Conservation (phyloP, 106 monocot species). For the Cymbidium sinense region DNA sequence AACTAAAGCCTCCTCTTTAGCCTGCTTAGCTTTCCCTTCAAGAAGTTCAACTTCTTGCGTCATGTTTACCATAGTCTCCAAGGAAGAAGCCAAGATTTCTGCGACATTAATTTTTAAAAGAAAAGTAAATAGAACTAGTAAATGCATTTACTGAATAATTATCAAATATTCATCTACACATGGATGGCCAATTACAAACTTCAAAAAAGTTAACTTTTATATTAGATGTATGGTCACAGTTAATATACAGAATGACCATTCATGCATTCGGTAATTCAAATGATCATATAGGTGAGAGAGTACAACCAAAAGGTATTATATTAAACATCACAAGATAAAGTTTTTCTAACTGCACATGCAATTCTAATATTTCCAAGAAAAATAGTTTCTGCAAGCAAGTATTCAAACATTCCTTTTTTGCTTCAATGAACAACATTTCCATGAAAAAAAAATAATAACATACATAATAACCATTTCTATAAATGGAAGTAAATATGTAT, state of each 20-base stretch:
- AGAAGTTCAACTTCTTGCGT: slow-evolving; percentile 37
- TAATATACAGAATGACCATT: neutral
- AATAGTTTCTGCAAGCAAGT: no score
- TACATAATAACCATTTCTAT: no score
- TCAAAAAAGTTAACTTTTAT: neutral
- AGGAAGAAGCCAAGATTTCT: slow-evolving; percentile 41
- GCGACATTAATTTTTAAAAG: neutral
- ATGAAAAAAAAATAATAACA: no score
- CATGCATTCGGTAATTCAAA: neutral
- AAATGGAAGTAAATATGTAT: no score
- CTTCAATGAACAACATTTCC: no score
- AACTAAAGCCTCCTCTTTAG: slow-evolving; percentile 42
- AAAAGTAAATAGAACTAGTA: neutral
- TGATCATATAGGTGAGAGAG: neutral
- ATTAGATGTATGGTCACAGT: neutral
- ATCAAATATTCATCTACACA: neutral
- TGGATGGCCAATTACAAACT: neutral
- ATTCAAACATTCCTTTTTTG: no score
- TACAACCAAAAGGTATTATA: neutral
- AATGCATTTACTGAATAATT: neutral
- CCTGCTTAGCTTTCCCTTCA: slow-evolving; percentile 50
- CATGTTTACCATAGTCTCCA: slow-evolving; percentile 40
- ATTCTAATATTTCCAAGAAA: no score
- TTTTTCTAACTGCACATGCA: no score
- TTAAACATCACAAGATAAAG: neutral